phyloP scores from a whole-genome alignment of 805 yeast species.

The Candida railenensis region DNA sequence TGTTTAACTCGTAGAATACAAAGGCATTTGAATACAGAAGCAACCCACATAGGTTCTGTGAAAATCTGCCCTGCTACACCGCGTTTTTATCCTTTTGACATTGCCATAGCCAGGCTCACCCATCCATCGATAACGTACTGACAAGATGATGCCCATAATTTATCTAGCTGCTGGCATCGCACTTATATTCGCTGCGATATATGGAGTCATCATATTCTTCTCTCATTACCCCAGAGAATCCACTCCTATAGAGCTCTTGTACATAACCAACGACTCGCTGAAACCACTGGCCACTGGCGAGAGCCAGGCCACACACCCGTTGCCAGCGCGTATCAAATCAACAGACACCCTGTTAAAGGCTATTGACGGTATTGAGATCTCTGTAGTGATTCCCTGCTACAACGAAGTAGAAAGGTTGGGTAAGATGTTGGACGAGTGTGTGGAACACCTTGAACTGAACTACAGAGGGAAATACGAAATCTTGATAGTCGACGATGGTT shows the following conservation, averaged over 20 bases:
- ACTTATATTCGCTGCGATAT: slow-evolving; percentile 22
- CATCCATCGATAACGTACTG: neutral
- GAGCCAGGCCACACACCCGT: too few species aligned
- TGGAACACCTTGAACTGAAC: slow-evolving; percentile 46
- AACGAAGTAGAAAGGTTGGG: slow-evolving; percentile 78
- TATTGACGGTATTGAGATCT: slow-evolving; percentile 49
- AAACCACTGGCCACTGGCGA: neutral
- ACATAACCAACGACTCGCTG: slow-evolving; percentile 45
- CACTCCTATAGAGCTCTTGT: slow-evolving; percentile 50
- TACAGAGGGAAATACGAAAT: slow-evolving; percentile 60
- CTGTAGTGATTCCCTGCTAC: slow-evolving; percentile 91
- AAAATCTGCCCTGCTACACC: too few species aligned
- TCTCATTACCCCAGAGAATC: slow-evolving; percentile 67
- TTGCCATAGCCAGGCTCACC: too few species aligned
- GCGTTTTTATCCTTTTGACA: too few species aligned
- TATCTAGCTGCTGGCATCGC: neutral
- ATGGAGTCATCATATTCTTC: slow-evolving; percentile 43
- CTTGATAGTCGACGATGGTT: slow-evolving; percentile 88
- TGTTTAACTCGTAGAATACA: neutral
- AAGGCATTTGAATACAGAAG: too few species aligned
- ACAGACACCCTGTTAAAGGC: slow-evolving; percentile 7
- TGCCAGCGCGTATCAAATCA: slow-evolving; percentile 30
- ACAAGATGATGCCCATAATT: neutral
- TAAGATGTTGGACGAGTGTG: slow-evolving; percentile 68
- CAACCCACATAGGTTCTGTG: too few species aligned